These are phyloP conservation scores for Parafenestella ontariensis DNA, from an alignment of 2,329 filamentous ascomycete species.

Conservation along the genomic window DNA sequence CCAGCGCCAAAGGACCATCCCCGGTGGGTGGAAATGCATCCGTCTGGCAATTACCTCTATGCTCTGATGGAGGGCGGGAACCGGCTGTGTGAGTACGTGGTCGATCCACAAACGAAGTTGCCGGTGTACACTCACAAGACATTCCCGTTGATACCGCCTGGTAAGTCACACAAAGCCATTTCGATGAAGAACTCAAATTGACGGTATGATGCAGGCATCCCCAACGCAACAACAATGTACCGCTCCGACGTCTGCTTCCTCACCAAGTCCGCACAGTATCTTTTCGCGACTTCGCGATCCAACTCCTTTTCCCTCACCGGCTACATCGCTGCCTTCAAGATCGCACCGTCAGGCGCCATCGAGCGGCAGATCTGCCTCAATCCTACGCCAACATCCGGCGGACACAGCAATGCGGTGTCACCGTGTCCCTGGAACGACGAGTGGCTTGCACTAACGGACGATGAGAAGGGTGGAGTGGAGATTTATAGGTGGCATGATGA, in stretches of 20 bases:
- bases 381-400: conserved; percentile 85
- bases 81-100: conserved; percentile 78
- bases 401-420: conserved; percentile 86
- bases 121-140: conserved; percentile 79
- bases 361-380: conserved; percentile 81
- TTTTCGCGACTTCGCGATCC: conserved; percentile 84
- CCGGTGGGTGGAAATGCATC: conserved; percentile 86
- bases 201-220: conserved; percentile 38
- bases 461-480: conserved; percentile 86
- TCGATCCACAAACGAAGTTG: conserved; percentile 75
- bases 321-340: conserved; percentile 81
- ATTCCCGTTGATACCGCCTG: conserved; percentile 81
- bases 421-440: conserved; percentile 86
- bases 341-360: conserved; percentile 72
- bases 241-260: conserved; percentile 84
- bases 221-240: conserved; percentile 69
- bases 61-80: conserved; percentile 92
- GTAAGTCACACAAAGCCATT: conserved; percentile 53
- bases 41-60: conserved; percentile 79
- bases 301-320: conserved; percentile 79
- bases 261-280: conserved; percentile 72
- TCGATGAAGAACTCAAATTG: background rate
- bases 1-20: conserved; percentile 78
- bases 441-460: conserved; percentile 88
- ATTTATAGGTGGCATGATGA: conserved; percentile 88